Base-by-base conservation (phyloP, 306 rosid genomes). In the Prunus padus region DNA sequence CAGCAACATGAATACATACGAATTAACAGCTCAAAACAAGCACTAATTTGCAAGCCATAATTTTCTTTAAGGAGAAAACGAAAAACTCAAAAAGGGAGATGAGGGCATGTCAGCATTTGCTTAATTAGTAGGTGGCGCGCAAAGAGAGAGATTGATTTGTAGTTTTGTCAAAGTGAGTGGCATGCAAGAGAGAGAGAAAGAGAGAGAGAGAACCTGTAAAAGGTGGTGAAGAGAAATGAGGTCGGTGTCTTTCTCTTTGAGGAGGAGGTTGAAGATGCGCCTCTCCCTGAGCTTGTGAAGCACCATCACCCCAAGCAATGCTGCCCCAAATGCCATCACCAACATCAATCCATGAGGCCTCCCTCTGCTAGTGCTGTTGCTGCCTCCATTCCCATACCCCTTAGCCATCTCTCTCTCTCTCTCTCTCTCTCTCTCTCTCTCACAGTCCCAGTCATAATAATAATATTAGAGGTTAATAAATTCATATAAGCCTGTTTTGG, bases 241-340 rank as follows among this genome's bases (percentile, higher is more conserved):
- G 13, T 90, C 84, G 1, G 47, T 70, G 50, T 90, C 97, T 83
- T 79, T 95, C 56, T 86, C 88, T 31, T 89, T 77, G 80, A 95
- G 57, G 60, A 95, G 79, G 78, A 90, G 92, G 84, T 74, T 81
- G 74, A 82, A 90, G 76, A 95, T 88, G 62, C 98, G 92, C 65
- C 84, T 82, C 70, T 95, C 98, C 80, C 92, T 90, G 76, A 92
- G 86, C 82, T 88, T 92, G 46, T 92, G 95, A 40, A 95, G 91
- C 57, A 90, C 74, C 97, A 92, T 79, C 8, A 92, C 93, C 4
- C 96, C 99, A 67, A 92, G 80, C 76, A 95, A 71, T 18, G 99
- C 97, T 19, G 88, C 91, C 10, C 91, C 99, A 84, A 92, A 95
- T 61, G 89, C 92, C 16, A 92, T 12, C 0, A 95, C 44, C 50